A percentile compares a stretch with the other conserved stretches of the same genome.
These are phyloP conservation scores for Achaetomiella virescens DNA, from an alignment of 495 filamentous ascomycete species.

Conservation along the genomic window DNA sequence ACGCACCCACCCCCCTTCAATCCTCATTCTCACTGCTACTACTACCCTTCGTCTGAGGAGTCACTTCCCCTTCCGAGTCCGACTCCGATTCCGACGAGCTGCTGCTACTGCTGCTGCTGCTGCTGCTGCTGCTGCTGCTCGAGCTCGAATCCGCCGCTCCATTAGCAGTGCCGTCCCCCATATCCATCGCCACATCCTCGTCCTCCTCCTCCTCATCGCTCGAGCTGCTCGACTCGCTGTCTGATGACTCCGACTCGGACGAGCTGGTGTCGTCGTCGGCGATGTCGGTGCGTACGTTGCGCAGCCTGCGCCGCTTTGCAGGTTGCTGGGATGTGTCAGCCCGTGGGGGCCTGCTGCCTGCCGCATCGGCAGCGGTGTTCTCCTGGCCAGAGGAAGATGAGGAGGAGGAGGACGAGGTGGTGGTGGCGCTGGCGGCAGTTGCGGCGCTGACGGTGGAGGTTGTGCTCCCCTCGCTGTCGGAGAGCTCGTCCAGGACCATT, in stretches of 20 bases:
- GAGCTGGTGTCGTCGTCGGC: constrained; percentile 25
- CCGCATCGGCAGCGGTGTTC: background rate
- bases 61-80: constrained; percentile 8
- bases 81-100: constrained; percentile 18
- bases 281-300: constrained; percentile 44
- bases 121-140: constrained; percentile 31
- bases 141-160: constrained; percentile 2
- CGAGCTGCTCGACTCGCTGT: constrained; percentile 18
- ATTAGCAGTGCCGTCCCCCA: constrained; percentile 3
- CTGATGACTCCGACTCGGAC: constrained; percentile 32
- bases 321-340: constrained; percentile 39
- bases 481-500: constrained; percentile 40
- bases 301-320: constrained; percentile 48
- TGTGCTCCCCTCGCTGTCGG: constrained; percentile 36
- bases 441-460: constrained; percentile 19
- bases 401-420: constrained; percentile 24
- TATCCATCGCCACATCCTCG: constrained; percentile 26
- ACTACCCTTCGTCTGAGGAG: background rate
- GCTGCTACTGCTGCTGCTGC: constrained; percentile 8
- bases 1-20: background rate
- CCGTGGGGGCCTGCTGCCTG: constrained; percentile 19
- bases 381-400: constrained; percentile 13
- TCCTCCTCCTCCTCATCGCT: constrained; percentile 26
- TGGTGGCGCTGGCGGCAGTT: constrained; percentile 26
- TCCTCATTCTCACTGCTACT: constrained; percentile 15